A percentile compares a stretch with the other conserved stretches of the same genome.
phyloP scores from a whole-genome alignment of 495 filamentous ascomycete genomes.

The Hypoxylon cercidicola region DNA sequence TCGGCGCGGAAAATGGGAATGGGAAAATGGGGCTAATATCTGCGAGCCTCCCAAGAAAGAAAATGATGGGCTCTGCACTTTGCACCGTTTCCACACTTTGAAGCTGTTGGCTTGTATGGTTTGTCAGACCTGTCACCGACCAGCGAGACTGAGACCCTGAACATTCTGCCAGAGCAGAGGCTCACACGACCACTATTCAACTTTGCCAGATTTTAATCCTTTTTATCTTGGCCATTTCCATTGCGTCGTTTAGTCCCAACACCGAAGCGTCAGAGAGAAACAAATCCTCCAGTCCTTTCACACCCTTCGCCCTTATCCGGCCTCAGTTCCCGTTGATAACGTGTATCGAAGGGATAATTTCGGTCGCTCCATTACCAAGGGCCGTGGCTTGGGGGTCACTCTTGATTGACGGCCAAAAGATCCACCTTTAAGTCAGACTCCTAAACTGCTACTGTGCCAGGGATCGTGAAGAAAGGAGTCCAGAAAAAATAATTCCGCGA shows the following conservation, averaged over 20 bases:
- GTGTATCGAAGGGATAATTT: conserved; percentile 29
- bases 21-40: too few species aligned
- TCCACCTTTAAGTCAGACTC: conserved; percentile 38
- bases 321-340: conserved; percentile 9
- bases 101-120: too few species aligned
- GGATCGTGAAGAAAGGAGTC: conserved; percentile 40
- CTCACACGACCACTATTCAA: conserved; percentile 13
- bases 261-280: neutral
- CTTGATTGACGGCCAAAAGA: conserved; percentile 25
- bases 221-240: neutral
- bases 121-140: too few species aligned
- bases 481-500: conserved; percentile 27
- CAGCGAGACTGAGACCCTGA: too few species aligned
- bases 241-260: too few species aligned
- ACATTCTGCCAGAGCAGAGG: neutral
- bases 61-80: too few species aligned
- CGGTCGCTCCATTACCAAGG: conserved; percentile 9
- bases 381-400: conserved; percentile 18
- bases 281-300: conserved; percentile 8
- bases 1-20: too few species aligned
- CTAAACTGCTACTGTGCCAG: conserved; percentile 29
- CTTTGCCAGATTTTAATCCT: too few species aligned
- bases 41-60: too few species aligned
- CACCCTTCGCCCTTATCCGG: conserved; percentile 5
- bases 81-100: too few species aligned